Percentiles rank a stretch among this genome's conserved stretches.
Evolutionary conservation across 306 rosid species (phyloP).

Genomic region (Vigna trinervia): DNA sequence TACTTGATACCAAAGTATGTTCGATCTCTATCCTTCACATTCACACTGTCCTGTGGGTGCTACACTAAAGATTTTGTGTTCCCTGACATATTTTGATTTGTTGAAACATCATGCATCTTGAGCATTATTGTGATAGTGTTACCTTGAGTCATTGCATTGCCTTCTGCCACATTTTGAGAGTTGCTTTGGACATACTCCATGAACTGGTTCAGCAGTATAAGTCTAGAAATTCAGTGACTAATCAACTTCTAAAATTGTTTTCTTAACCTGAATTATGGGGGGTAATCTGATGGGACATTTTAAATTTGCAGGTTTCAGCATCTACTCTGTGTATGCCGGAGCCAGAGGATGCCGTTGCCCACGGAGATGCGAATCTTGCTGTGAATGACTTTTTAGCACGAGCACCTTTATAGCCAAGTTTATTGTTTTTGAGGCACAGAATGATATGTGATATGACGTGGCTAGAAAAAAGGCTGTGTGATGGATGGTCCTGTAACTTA

Average conservation of each 20-base stretch:
- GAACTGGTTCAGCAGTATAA: not conserved
- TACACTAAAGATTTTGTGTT: not conserved
- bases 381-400: slow-evolving; percentile 90
- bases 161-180: slow-evolving; percentile 1
- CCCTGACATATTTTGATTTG: not conserved
- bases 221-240: not conserved
- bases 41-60: not conserved
- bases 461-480: slow-evolving; percentile 2
- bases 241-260: not conserved
- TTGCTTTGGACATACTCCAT: not conserved
- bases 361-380: slow-evolving; percentile 91
- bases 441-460: slow-evolving; percentile 24
- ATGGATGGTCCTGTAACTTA: not conserved
- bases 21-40: slow-evolving; percentile 30
- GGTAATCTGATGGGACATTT: slow-evolving; percentile 18
- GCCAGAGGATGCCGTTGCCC: slow-evolving; percentile 92
- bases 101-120: not conserved
- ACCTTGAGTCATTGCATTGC: not conserved
- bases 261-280: slow-evolving; percentile 9
- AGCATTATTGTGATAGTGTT: not conserved
- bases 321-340: slow-evolving; percentile 83
- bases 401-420: slow-evolving; percentile 56
- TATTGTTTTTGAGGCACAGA: slow-evolving; percentile 38
- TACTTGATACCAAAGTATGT: slow-evolving; percentile 83
- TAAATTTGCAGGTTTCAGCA: slow-evolving; percentile 71